Evolutionary conservation across 257 asterid species (phyloP).

Genomic region (Nicotiana tabacum): DNA sequence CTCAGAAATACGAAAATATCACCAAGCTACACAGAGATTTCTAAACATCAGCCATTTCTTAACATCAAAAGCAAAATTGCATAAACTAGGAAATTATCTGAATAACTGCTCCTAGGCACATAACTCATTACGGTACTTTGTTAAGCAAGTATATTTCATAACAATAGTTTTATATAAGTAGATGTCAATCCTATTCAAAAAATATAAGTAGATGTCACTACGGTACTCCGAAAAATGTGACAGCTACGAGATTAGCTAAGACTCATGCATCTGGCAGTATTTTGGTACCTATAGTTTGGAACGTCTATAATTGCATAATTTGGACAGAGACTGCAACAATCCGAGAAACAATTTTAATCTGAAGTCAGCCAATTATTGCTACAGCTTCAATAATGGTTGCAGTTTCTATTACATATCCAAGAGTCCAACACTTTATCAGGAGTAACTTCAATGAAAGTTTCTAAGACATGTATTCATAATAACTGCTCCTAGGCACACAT

Average conservation of each 20-base stretch:
- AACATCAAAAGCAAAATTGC: neutral
- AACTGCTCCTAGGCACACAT: neutral
- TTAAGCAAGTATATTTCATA: neutral
- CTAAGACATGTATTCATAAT: neutral
- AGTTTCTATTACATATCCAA: neutral
- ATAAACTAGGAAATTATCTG: neutral
- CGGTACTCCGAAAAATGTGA: neutral
- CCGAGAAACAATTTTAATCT: neutral
- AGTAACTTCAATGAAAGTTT: neutral
- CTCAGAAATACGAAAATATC: neutral
- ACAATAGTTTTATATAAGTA: neutral
- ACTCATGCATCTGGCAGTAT: neutral
- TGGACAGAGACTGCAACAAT: neutral
- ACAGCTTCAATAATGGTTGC: neutral
- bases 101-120: neutral
- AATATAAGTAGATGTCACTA: neutral
- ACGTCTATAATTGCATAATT: neutral
- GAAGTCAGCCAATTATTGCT: neutral
- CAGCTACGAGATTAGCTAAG: neutral
- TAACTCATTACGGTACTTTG: neutral
- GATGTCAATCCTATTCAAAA: neutral
- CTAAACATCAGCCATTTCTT: neutral
- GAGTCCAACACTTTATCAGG: neutral
- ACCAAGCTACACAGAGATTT: neutral
- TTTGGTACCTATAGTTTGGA: neutral